Evolutionary conservation across 148 eudicot species (phyloP).

Genomic region (Heliosperma pusillum): DNA sequence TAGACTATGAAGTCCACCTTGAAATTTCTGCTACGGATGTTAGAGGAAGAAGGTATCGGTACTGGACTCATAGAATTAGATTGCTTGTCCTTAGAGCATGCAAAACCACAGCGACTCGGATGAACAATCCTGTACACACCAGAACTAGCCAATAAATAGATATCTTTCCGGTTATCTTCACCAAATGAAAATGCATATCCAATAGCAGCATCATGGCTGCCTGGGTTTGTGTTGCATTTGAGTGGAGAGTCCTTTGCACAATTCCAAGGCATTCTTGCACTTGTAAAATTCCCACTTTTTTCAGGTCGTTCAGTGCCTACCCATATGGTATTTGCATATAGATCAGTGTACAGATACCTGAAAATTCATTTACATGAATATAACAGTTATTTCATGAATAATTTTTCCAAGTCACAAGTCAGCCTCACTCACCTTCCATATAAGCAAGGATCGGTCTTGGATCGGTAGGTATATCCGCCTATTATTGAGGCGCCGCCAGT

Average conservation of each 20-base stretch:
- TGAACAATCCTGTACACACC: constrained; percentile 15
- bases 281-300: constrained; percentile 12
- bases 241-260: constrained; percentile 16
- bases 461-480: constrained; percentile 15
- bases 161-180: constrained; percentile 14
- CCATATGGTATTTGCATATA: constrained; percentile 12
- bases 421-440: constrained; percentile 8
- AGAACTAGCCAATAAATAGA: constrained; percentile 12
- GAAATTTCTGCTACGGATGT: not conserved
- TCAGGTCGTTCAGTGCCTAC: constrained; percentile 8
- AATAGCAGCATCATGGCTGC: constrained; percentile 10
- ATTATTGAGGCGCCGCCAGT: constrained; percentile 12
- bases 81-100: not conserved
- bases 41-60: constrained; percentile 1
- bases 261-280: constrained; percentile 8
- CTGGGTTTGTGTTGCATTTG: constrained; percentile 7
- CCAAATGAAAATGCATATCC: constrained; percentile 20
- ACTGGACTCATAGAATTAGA: not conserved
- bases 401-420: not conserved
- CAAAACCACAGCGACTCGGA: constrained; percentile 8
- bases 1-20: not conserved
- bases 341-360: constrained; percentile 19
- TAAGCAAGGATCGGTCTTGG: constrained; percentile 16
- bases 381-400: not conserved
- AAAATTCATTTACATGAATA: not conserved